Evolutionary conservation across 805 yeast species (phyloP).

Genomic region (Metschnikowia borealis): DNA sequence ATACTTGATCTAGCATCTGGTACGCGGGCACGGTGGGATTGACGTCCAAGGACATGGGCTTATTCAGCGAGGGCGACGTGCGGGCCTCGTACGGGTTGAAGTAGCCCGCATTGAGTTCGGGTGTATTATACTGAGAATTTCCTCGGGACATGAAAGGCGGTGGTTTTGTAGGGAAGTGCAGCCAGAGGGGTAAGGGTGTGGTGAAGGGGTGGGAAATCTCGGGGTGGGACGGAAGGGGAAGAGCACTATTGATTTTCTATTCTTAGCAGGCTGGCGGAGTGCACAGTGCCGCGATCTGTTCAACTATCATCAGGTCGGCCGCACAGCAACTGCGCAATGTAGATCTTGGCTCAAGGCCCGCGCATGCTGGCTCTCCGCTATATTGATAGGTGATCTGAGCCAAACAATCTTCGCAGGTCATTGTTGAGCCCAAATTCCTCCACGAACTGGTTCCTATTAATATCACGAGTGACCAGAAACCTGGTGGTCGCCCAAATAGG

Average conservation of each 20-base stretch:
- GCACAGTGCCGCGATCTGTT: conserved; percentile 4
- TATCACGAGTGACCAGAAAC: no score
- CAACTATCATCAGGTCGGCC: neutral
- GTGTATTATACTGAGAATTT: conserved; percentile 10
- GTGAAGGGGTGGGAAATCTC: neutral
- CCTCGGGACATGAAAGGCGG: conserved; percentile 8
- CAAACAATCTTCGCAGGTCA: no score
- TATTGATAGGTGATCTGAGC: no score
- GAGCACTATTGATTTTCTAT: conserved; percentile 5
- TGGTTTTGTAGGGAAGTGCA: no score
- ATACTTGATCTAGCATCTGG: conserved; percentile 23
- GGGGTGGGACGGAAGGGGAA: neutral
- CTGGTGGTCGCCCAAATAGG: no score
- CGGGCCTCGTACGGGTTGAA: conserved; percentile 18
- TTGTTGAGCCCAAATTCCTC: no score
- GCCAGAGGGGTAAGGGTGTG: neutral
- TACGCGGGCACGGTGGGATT: conserved; percentile 37
- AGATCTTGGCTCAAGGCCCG: neutral
- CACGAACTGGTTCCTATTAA: no score
- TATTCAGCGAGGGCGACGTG: conserved; percentile 10
- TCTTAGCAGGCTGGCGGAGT: conserved; percentile 3
- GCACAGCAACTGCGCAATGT: neutral
- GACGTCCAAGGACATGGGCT: conserved; percentile 22
- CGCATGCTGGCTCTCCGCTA: no score
- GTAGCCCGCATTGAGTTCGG: conserved; percentile 15